Conservation (phyloP, 129 eudicot genomes). For the Flaveria brownii region DNA sequence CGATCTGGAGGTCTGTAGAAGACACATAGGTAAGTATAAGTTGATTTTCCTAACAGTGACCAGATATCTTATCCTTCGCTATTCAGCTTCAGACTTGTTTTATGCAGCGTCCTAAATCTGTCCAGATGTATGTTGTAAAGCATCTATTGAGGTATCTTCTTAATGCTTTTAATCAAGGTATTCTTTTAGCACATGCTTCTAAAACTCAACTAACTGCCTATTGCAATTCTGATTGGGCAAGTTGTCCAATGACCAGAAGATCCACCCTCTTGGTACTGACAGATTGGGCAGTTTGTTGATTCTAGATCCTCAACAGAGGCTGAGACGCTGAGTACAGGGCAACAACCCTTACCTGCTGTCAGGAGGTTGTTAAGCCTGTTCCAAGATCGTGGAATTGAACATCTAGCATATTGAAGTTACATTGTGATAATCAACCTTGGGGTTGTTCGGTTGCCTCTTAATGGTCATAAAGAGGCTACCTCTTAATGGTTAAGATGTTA, state of each 20-base stretch:
- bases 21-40: not conserved
- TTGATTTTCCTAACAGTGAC: not conserved
- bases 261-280: too few relatives aligned
- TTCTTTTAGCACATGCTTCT: not conserved
- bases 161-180: not conserved
- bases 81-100: not conserved
- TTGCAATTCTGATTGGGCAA: not conserved
- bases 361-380: not conserved
- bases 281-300: too few relatives aligned
- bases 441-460: too few relatives aligned
- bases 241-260: constrained; percentile 5
- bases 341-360: not conserved
- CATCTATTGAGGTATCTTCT: not conserved
- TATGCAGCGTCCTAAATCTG: not conserved
- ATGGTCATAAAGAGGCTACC: too few relatives aligned
- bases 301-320: not conserved
- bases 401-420: not conserved
- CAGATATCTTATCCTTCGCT: not conserved
- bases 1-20: not conserved
- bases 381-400: not conserved
- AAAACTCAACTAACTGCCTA: not conserved
- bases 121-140: not conserved
- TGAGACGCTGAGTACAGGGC: too few relatives aligned
- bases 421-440: not conserved
- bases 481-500: too few relatives aligned